Percentiles rank a stretch among this genome's conserved stretches.
phyloP scores from a whole-genome alignment of 805 yeast species.

The Candida palmyrensis region DNA sequence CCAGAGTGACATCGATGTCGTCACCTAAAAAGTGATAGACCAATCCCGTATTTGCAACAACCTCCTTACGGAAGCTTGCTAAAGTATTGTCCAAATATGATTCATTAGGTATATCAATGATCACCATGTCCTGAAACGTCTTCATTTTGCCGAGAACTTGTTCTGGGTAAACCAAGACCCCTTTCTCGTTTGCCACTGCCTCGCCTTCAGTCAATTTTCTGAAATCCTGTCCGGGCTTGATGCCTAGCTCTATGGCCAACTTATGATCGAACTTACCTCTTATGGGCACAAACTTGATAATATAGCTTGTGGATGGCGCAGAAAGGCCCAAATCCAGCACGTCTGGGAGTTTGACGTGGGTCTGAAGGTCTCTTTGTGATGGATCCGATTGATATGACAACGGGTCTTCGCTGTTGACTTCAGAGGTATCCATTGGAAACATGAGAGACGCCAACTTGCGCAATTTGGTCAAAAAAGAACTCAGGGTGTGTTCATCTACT shows the following conservation, averaged over 20 bases:
- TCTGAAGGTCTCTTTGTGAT: slow-evolving; percentile 32
- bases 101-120: slow-evolving; percentile 67
- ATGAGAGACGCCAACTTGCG: slow-evolving; percentile 42
- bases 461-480: not conserved
- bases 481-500: not conserved
- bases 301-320: slow-evolving; percentile 55
- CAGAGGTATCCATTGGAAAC: slow-evolving; percentile 51
- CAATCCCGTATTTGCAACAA: slow-evolving; percentile 13
- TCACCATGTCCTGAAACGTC: slow-evolving; percentile 52
- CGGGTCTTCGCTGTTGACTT: slow-evolving; percentile 33
- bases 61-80: slow-evolving; percentile 13
- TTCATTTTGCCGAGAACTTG: slow-evolving; percentile 69
- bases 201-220: slow-evolving; percentile 57
- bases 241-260: slow-evolving; percentile 63
- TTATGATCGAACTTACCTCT: slow-evolving; percentile 73
- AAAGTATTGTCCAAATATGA: slow-evolving; percentile 35
- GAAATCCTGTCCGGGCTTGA: slow-evolving; percentile 59
- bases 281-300: slow-evolving; percentile 59
- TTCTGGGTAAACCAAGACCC: slow-evolving; percentile 54
- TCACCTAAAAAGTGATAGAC: slow-evolving; percentile 79
- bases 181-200: slow-evolving; percentile 52
- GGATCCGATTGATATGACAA: slow-evolving; percentile 33
- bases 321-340: slow-evolving; percentile 17
- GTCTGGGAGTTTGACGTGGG: slow-evolving; percentile 29
- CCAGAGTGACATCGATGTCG: slow-evolving; percentile 41